These are phyloP conservation scores for Chlamydomonas sp. DNA, from an alignment of 139 green algal genomes.

Conservation along the genomic window DNA sequence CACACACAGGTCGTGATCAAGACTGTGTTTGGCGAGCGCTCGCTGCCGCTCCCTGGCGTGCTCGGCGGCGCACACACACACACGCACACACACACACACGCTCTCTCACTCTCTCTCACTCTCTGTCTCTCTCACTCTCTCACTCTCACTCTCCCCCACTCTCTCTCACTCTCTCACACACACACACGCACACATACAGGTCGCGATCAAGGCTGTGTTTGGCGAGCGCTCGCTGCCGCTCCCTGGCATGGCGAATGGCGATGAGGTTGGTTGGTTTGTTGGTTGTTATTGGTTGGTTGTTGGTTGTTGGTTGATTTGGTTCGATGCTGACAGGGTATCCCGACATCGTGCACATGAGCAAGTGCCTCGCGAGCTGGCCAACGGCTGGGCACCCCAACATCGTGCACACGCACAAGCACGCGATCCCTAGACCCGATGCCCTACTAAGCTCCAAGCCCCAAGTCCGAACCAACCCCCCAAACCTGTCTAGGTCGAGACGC, in stretches of 20 bases:
- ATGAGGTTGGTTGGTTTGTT: background rate
- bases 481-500: no score
- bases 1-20: background rate
- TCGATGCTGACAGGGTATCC: background rate
- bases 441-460: no score
- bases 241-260: constrained; percentile 1
- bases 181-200: background rate
- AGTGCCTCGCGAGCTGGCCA: background rate
- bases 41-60: constrained; percentile 6
- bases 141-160: no score
- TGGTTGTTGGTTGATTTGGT: background rate
- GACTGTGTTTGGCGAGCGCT: constrained; percentile 4
- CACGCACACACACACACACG: no score
- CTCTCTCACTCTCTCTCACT: no score
- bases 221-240: constrained; percentile 5
- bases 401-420: no score
- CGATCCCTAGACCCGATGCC: no score
- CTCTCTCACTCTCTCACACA: background rate
- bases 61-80: no score
- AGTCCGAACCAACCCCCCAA: no score
- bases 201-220: constrained; percentile 10
- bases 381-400: constrained; percentile 6
- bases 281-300: constrained; percentile 4
- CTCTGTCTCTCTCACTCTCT: no score
- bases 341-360: background rate